These are phyloP conservation scores for Omphalotus olearius DNA, from an alignment of 1,284 basidiomycete genomes.

Conservation along the genomic window DNA sequence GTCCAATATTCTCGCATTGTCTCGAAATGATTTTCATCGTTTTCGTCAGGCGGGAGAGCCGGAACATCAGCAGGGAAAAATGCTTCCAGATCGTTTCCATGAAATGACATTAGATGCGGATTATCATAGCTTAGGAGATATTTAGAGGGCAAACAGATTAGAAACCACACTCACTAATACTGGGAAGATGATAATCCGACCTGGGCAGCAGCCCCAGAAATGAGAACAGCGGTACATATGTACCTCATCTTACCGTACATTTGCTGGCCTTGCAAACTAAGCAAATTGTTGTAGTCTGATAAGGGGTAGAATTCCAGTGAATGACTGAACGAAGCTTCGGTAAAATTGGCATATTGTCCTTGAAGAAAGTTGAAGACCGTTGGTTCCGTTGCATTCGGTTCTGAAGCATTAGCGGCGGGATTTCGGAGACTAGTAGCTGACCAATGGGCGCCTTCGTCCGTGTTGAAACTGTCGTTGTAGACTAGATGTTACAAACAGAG, in stretches of 20 bases:
- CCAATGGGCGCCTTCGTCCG: constrained; percentile 17
- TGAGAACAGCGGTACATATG: constrained; percentile 15
- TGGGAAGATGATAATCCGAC: constrained; percentile 1
- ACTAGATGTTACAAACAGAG: no score
- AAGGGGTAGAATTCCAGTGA: constrained; percentile 11
- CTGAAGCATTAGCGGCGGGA: constrained; percentile 13
- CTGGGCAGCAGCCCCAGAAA: constrained; percentile 6
- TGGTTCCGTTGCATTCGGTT: constrained; percentile 9
- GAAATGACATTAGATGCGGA: constrained; percentile 10
- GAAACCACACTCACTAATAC: constrained; percentile 6
- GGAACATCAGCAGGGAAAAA: constrained; percentile 4
- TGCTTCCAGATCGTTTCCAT: constrained; percentile 9
- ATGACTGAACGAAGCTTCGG: constrained; percentile 3
- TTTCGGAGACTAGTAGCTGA: constrained; percentile 8
- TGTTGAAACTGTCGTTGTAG: constrained; percentile 12
- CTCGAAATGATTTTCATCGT: constrained; percentile 9
- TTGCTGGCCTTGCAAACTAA: constrained; percentile 13
- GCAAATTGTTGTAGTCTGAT: constrained; percentile 8
- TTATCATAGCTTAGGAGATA: constrained; percentile 10
- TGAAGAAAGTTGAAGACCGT: constrained; percentile 15
- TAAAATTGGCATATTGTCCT: constrained; percentile 13
- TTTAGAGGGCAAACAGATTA: neutral
- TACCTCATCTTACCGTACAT: constrained; percentile 18
- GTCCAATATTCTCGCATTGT: constrained; percentile 12
- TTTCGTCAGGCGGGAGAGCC: neutral